Percentiles rank a stretch among this genome's conserved stretches.
These are phyloP conservation scores for Acanthamoeba royreba DNA, from an alignment of 208 protist genomes.

Conservation along the genomic window DNA sequence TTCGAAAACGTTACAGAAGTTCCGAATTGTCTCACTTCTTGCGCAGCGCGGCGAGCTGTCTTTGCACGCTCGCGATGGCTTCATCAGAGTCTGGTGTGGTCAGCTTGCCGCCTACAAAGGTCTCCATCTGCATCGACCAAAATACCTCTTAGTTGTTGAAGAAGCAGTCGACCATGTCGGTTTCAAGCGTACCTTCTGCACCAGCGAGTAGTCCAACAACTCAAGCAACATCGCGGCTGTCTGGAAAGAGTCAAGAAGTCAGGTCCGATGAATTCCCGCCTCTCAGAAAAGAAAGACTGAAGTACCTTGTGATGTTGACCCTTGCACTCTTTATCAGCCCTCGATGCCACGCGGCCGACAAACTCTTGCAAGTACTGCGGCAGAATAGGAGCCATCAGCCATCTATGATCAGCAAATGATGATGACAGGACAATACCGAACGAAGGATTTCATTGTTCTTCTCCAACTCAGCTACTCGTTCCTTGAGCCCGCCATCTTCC, in stretches of 20 bases:
- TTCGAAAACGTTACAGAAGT: too few relatives aligned
- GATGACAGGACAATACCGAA: not conserved
- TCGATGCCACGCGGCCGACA: not conserved
- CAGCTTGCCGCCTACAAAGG: conserved; percentile 4
- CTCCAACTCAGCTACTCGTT: not conserved
- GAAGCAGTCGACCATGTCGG: not conserved
- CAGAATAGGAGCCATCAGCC: not conserved
- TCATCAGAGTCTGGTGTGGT: not conserved
- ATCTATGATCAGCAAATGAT: not conserved
- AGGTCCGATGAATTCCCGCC: not conserved
- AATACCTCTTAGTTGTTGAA: not conserved
- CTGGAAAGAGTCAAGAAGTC: not conserved
- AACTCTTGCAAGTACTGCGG: not conserved
- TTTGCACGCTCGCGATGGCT: not conserved
- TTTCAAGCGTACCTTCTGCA: not conserved
- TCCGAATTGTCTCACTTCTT: too few relatives aligned
- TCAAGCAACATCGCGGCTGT: not conserved
- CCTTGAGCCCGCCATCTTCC: not conserved
- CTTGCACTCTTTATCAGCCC: not conserved
- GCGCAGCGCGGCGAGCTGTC: not conserved
- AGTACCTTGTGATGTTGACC: not conserved
- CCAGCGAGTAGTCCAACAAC: not conserved
- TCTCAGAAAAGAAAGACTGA: not conserved
- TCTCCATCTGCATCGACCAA: not conserved
- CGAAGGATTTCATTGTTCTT: not conserved